phyloP scores from a whole-genome alignment of 352 stramenopile species.

The Pseudoperonospora humuli region DNA sequence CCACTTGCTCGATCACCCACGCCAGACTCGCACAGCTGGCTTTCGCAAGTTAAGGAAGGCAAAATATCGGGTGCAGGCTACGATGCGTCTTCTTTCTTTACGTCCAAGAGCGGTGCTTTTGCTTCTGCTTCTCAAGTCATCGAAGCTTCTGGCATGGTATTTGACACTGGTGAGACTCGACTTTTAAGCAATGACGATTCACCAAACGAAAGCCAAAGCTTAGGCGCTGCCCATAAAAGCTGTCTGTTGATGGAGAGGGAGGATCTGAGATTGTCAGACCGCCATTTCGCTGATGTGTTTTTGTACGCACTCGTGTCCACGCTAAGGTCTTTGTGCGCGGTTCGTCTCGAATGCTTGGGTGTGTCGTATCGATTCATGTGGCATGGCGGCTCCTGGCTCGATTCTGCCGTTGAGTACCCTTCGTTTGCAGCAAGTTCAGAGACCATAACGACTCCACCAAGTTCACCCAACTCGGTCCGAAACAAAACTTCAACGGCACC shows the following conservation, averaged over 20 bases:
- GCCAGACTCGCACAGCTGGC: conserved; percentile 64
- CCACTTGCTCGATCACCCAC: conserved; percentile 41
- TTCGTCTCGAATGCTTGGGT: conserved; percentile 44
- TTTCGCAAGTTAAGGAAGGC: conserved; percentile 61
- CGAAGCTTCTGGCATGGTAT: conserved; percentile 33
- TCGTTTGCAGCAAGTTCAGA: conserved; percentile 11
- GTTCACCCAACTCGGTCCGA: conserved; percentile 22
- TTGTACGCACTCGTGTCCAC: conserved; percentile 49
- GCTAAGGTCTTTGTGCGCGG: conserved; percentile 44
- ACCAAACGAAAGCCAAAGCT: conserved; percentile 6
- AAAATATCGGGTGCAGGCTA: conserved; percentile 69
- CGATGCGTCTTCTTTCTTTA: conserved; percentile 32
- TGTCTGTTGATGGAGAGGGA: conserved; percentile 34
- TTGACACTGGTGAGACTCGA: conserved; percentile 26
- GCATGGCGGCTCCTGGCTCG: conserved; percentile 50
- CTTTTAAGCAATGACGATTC: conserved; percentile 11
- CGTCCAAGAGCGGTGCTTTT: conserved; percentile 11
- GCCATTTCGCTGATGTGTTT: conserved; percentile 37
- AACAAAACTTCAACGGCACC: conserved; percentile 10
- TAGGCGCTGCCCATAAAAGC: conserved; percentile 10
- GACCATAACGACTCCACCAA: conserved; percentile 3
- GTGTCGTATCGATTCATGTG: conserved; percentile 49
- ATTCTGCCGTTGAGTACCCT: conserved; percentile 44
- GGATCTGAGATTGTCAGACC: conserved; percentile 39
- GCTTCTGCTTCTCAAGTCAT: conserved; percentile 29